Evolutionary conservation across 495 filamentous ascomycete species (phyloP).

Genomic region (Coniosporium apollinis): DNA sequence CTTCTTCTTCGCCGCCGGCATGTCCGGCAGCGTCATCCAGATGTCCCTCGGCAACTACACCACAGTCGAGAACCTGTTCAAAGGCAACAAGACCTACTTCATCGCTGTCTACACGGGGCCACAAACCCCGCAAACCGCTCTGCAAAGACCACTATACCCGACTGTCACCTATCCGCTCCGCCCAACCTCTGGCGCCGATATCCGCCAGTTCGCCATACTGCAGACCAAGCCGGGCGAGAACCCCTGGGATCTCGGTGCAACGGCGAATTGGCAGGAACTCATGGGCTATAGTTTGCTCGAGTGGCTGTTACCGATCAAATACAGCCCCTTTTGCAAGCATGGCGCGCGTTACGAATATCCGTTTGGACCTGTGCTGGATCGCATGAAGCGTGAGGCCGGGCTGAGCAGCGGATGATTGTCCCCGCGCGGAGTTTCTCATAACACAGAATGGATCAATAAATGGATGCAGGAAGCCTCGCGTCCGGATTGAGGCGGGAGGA

Average conservation of each 20-base stretch:
- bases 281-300: constrained; percentile 9
- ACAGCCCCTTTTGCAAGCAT: constrained; percentile 15
- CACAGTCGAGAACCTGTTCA: constrained; percentile 7
- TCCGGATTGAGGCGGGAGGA: too few relatives aligned
- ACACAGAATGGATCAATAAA: too few relatives aligned
- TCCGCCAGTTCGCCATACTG: constrained; percentile 16
- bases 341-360: constrained; percentile 5
- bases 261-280: constrained; percentile 8
- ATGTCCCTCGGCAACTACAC: constrained; percentile 25
- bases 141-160: not conserved
- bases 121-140: not conserved
- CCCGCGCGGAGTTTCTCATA: too few relatives aligned
- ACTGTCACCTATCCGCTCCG: not conserved
- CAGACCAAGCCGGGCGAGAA: constrained; percentile 13
- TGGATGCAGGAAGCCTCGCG: too few relatives aligned
- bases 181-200: not conserved
- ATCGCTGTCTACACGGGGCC: not conserved
- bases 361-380: constrained; percentile 10
- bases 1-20: constrained; percentile 53
- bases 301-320: constrained; percentile 12
- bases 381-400: constrained; percentile 7
- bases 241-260: constrained; percentile 14
- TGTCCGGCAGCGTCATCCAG: constrained; percentile 53
- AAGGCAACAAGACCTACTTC: not conserved
- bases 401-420: too few relatives aligned